A percentile compares a stretch with the other conserved stretches of the same genome.
Conservation (phyloP, 176 grass and related monocot species). For the Aegilops tauschii region DNA sequence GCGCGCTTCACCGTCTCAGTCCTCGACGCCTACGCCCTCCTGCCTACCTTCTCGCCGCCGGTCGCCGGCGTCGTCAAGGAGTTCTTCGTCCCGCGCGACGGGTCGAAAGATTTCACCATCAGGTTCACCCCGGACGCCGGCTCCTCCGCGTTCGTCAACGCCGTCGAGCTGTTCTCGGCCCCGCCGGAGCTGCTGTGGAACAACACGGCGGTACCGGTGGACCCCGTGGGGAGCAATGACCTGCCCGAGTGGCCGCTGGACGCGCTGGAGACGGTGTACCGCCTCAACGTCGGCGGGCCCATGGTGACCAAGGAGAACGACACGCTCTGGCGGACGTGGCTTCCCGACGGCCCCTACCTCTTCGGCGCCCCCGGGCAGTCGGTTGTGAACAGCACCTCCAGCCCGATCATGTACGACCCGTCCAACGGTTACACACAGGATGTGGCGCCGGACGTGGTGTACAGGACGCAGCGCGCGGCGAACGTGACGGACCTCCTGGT, state of each 20-base stretch:
- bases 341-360: conserved; percentile 54
- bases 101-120: neutral
- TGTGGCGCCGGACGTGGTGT: conserved; percentile 51
- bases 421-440: neutral
- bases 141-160: conserved; percentile 47
- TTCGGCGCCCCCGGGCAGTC: neutral
- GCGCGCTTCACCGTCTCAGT: conserved; percentile 48
- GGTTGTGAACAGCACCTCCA: neutral
- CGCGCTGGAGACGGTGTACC: conserved; percentile 55
- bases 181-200: conserved; percentile 37
- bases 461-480: conserved; percentile 41
- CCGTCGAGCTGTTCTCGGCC: conserved; percentile 57
- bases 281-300: conserved; percentile 64
- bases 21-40: conserved; percentile 28
- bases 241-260: neutral
- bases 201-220: neutral
- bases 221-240: neutral
- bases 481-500: neutral
- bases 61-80: conserved; percentile 45
- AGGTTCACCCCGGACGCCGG: conserved; percentile 21
- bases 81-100: conserved; percentile 48
- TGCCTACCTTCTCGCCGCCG: conserved; percentile 37
- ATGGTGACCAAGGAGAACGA: conserved; percentile 30
- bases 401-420: neutral
- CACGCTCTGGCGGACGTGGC: conserved; percentile 69